Base-by-base conservation (phyloP, 2,329 filamentous ascomycete species). In the Xylaria sp. region DNA sequence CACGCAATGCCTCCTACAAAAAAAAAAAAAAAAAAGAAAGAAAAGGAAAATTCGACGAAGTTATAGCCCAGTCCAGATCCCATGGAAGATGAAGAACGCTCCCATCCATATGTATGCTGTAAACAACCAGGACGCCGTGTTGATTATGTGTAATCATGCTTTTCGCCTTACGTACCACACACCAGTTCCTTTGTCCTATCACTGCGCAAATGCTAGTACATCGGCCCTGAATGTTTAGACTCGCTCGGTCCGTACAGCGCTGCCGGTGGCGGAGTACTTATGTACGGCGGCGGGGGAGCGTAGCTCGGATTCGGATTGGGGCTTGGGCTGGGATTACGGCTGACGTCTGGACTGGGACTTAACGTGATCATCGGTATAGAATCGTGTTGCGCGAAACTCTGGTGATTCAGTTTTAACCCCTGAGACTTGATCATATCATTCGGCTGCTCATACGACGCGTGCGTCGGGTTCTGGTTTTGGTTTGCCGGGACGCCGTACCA, bases 301-400 rank as follows among this genome's bases (percentile, higher is more conserved):
- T 44, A 21, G 23, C 5, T 35, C 9, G 44, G 6, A 44, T 44
- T 44, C 2, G 44, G 54, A 21, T 16, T 54, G 4, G 23, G 25
- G 32, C n/a, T 32, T 2, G 50, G 44, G 23, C 13, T 50, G 23
- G 54, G 60, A 25, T 13, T 16, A 12, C 25, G 44, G 35, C n/a
- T 51, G 25, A n/a, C 16, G 10, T 27, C 51, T 48, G 62, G 60
- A 27, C 35, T 47, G 27, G 50, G 62, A 18, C n/a, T 58, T 4
- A 62, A n/a, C 21, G 50, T 57, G 21, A 21, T 29, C 58, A 66
- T 62, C 3, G 64, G 64, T n/a, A 66, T 66, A 44, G 50, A 60
- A n/a, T 58, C 57, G 16, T 57, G 64, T 5, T 61, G 58, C 10
- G 32, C 2, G 23, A 62, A 65, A 37, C 13, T 13, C 18, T 61